These are phyloP conservation scores for Platanus orientalis DNA, from an alignment of 164 flowering plant genomes.

Conservation along the genomic window DNA sequence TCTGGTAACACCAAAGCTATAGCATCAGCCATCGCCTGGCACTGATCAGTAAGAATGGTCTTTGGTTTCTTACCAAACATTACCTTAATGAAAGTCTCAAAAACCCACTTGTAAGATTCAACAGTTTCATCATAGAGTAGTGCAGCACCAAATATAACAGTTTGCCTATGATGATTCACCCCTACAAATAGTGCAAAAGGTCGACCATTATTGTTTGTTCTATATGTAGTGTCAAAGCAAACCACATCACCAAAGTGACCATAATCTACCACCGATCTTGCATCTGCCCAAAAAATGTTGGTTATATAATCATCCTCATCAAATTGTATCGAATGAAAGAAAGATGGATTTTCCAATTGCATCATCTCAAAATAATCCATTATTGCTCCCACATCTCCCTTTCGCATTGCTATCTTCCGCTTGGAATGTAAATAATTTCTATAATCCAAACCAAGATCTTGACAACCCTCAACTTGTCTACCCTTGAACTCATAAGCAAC, in stretches of 20 bases:
- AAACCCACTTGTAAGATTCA: not conserved
- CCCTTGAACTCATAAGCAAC: not conserved
- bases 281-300: constrained; percentile 5
- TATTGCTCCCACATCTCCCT: not conserved
- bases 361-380: not conserved
- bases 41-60: not conserved
- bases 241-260: constrained; percentile 2
- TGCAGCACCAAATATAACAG: not conserved
- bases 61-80: not conserved
- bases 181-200: constrained; percentile 2
- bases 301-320: not conserved
- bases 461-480: not conserved
- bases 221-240: constrained; percentile 1
- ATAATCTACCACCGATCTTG: not conserved
- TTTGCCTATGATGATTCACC: constrained; percentile 2
- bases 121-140: not conserved
- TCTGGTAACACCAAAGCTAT: not conserved
- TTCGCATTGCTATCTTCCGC: not conserved
- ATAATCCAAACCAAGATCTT: not conserved
- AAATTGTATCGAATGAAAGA: not conserved
- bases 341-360: not conserved
- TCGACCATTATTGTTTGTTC: not conserved
- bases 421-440: not conserved
- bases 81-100: not conserved
- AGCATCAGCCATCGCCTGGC: not conserved